Evolutionary conservation across 106 monocot species (phyloP).

Genomic region (Dendrobium nobile): DNA sequence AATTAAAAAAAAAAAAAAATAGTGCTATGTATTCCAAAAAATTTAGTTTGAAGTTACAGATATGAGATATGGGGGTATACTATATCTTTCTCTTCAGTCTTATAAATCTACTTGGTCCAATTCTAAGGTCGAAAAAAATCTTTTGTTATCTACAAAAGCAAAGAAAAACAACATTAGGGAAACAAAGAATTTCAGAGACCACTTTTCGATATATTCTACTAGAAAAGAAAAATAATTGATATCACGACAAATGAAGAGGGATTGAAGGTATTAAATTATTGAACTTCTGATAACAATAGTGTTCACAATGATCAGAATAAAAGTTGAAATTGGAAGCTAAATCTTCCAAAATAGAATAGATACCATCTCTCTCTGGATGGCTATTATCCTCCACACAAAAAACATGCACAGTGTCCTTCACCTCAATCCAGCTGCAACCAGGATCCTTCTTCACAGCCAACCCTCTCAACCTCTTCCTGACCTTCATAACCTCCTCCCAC

Average conservation of each 20-base stretch:
- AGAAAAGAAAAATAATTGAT: neutral
- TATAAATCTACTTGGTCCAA: too few species aligned
- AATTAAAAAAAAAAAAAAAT: too few species aligned
- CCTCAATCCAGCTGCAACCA: constrained; percentile 42
- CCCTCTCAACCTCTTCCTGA: constrained; percentile 28
- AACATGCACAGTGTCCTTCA: constrained; percentile 25
- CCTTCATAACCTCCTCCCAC: constrained; percentile 29
- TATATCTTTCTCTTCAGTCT: too few species aligned
- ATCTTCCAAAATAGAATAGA: constrained; percentile 20
- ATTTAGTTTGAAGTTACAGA: too few species aligned
- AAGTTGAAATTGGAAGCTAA: constrained; percentile 12
- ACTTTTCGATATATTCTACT: too few species aligned
- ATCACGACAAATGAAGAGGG: neutral
- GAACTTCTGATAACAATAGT: neutral
- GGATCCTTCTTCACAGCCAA: constrained; percentile 30
- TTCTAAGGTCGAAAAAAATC: too few species aligned
- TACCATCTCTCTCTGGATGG: constrained; percentile 25
- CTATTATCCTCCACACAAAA: constrained; percentile 31
- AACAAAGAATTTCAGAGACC: too few species aligned
- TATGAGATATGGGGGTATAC: too few species aligned
- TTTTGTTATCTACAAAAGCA: too few species aligned
- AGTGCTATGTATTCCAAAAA: too few species aligned
- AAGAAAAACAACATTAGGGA: too few species aligned
- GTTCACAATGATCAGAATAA: constrained; percentile 12
- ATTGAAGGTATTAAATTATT: neutral